Evolutionary conservation across 495 filamentous ascomycete genomes (phyloP).

Genomic region (Delitschia confertaspora): DNA sequence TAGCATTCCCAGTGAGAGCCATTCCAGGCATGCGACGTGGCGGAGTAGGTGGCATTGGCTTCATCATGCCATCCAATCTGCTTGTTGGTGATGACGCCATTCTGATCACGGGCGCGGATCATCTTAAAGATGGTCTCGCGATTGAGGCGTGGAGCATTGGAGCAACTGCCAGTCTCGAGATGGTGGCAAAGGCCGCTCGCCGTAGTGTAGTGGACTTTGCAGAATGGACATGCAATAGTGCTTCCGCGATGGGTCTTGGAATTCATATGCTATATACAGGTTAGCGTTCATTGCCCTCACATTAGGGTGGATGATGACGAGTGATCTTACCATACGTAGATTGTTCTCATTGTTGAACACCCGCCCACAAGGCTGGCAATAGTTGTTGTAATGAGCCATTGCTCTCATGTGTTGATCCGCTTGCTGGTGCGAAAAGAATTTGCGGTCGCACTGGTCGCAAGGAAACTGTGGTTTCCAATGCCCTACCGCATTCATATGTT

Average conservation of each 20-base stretch:
- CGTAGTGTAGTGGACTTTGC: constrained; percentile 34
- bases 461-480: constrained; percentile 32
- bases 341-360: constrained; percentile 37
- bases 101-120: constrained; percentile 41
- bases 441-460: constrained; percentile 37
- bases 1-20: constrained; percentile 41
- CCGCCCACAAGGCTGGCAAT: constrained; percentile 36
- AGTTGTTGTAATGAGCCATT: constrained; percentile 33
- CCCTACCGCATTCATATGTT: constrained; percentile 18
- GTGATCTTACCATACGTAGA: constrained; percentile 33
- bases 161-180: constrained; percentile 40
- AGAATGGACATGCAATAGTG: constrained; percentile 48
- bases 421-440: constrained; percentile 27
- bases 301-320: background rate
- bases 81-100: constrained; percentile 38
- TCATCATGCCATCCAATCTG: constrained; percentile 35
- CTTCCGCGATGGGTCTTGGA: constrained; percentile 67
- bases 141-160: constrained; percentile 33
- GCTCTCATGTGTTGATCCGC: constrained; percentile 37
- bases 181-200: constrained; percentile 42
- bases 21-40: constrained; percentile 34
- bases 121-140: constrained; percentile 42
- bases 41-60: constrained; percentile 20
- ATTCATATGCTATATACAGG: constrained; percentile 36
- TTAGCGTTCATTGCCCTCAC: constrained; percentile 7